Conservation (phyloP, 2,329 filamentous ascomycete genomes). For the Trichoderma harzianum region DNA sequence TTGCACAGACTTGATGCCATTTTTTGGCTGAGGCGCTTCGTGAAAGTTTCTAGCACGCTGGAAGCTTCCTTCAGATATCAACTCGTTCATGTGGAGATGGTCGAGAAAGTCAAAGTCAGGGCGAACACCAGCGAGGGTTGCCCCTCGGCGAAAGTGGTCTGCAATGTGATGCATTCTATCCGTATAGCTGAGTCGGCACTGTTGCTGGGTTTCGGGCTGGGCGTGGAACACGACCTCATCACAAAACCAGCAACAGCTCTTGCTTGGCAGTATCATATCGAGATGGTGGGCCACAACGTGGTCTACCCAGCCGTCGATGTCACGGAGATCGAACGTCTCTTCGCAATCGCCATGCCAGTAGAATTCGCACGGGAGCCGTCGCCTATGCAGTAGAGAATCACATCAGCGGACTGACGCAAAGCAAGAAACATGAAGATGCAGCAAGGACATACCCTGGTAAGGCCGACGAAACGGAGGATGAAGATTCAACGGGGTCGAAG, state of each 20-base stretch:
- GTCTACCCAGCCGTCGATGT: constrained; percentile 42
- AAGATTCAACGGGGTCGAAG: background rate
- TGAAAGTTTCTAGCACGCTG: constrained; percentile 10
- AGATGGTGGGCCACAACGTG: constrained; percentile 42
- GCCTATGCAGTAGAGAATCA: background rate
- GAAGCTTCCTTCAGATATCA: constrained; percentile 31
- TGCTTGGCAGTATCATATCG: background rate
- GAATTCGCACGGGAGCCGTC: constrained; percentile 46
- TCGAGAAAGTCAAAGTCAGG: constrained; percentile 42
- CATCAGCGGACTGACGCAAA: background rate
- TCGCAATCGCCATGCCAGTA: constrained; percentile 35
- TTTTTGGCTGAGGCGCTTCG: constrained; percentile 13
- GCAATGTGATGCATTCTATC: constrained; percentile 50
- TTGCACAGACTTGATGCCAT: constrained; percentile 1
- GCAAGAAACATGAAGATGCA: background rate
- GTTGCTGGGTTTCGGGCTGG: background rate
- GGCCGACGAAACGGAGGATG: background rate
- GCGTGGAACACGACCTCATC: constrained; percentile 23
- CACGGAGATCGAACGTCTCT: constrained; percentile 35
- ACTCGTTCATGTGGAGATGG: constrained; percentile 30
- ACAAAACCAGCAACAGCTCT: constrained; percentile 51
- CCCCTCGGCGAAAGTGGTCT: constrained; percentile 38
- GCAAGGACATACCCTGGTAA: background rate
- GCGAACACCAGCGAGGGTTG: constrained; percentile 26
- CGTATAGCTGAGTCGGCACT: constrained; percentile 28